These are phyloP conservation scores for Mycosphaerelloides madeirae DNA, from an alignment of 2,329 filamentous ascomycete species.

Conservation along the genomic window DNA sequence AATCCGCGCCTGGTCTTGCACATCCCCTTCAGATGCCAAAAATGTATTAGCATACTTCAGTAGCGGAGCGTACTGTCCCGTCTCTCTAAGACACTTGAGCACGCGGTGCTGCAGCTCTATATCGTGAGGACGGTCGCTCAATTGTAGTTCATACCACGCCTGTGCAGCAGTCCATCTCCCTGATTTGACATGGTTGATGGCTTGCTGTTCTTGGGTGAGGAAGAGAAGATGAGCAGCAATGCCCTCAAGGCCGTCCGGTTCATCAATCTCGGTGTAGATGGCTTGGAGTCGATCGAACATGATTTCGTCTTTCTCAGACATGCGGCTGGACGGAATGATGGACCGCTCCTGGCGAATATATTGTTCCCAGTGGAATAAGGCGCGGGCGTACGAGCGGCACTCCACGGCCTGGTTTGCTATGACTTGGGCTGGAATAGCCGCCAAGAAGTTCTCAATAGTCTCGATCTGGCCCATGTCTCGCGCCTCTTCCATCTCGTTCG, in stretches of 20 bases:
- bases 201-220: constrained; percentile 88
- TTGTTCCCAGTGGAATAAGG: constrained; percentile 91
- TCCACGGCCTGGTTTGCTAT: constrained; percentile 82
- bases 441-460: constrained; percentile 68
- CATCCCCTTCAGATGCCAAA: constrained; percentile 14
- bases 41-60: constrained; percentile 83
- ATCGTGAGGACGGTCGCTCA: constrained; percentile 74
- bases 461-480: constrained; percentile 51
- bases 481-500: constrained; percentile 49
- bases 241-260: constrained; percentile 92
- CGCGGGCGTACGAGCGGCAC: constrained; percentile 86
- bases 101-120: constrained; percentile 75
- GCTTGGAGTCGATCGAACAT: constrained; percentile 68
- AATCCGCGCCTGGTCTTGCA: constrained; percentile 5
- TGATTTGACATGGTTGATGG: constrained; percentile 86
- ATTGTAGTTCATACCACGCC: constrained; percentile 92
- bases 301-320: constrained; percentile 40
- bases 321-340: constrained; percentile 38
- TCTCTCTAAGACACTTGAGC: constrained; percentile 83
- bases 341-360: constrained; percentile 61
- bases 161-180: constrained; percentile 92
- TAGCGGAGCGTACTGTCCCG: constrained; percentile 72
- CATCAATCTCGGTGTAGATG: constrained; percentile 96
- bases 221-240: constrained; percentile 83
- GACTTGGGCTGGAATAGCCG: constrained; percentile 64